phyloP scores from a whole-genome alignment of 768 basidiomycete species.

The Chalciporus sphaerocephalus region DNA sequence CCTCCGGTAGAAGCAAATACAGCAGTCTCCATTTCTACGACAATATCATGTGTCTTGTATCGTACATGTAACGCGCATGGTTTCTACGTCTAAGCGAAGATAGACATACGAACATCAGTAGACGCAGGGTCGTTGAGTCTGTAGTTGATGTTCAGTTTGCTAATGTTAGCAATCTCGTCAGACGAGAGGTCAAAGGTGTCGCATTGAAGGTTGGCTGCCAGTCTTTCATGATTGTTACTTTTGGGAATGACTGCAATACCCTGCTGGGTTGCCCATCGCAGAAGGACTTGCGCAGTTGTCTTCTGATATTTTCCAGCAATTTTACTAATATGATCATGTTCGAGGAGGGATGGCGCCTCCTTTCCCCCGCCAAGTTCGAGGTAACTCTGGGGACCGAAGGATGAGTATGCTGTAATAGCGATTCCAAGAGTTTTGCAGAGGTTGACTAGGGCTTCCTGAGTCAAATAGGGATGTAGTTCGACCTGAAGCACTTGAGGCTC shows the following conservation, averaged over 20 bases:
- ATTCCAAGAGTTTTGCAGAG: constrained; percentile 44
- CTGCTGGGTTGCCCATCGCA: constrained; percentile 77
- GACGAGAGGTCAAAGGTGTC: constrained; percentile 47
- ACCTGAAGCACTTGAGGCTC: constrained; percentile 56
- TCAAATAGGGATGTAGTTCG: constrained; percentile 55
- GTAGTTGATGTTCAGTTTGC: constrained; percentile 54
- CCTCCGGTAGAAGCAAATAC: constrained; percentile 6
- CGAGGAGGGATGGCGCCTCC: constrained; percentile 47
- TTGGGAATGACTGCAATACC: constrained; percentile 77
- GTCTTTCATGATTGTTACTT: constrained; percentile 42
- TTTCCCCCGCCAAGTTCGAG: constrained; percentile 64
- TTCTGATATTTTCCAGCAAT: constrained; percentile 50
- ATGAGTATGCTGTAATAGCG: constrained; percentile 53
- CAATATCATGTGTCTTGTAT: background rate
- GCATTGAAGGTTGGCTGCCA: constrained; percentile 44
- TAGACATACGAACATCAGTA: constrained; percentile 60
- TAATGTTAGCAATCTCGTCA: constrained; percentile 56
- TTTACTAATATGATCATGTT: constrained; percentile 40
- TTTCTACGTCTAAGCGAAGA: constrained; percentile 55
- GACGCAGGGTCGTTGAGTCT: constrained; percentile 71
- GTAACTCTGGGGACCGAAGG: constrained; percentile 52
- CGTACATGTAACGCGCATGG: background rate
- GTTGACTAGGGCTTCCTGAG: constrained; percentile 44
- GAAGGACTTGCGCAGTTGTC: constrained; percentile 61
- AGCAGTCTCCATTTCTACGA: background rate